Evolutionary conservation across 305 asterid genomes (phyloP), one percentile per base, ranked within the genome.

Genomic region (Fraxinus xanthoxyloides): DNA sequence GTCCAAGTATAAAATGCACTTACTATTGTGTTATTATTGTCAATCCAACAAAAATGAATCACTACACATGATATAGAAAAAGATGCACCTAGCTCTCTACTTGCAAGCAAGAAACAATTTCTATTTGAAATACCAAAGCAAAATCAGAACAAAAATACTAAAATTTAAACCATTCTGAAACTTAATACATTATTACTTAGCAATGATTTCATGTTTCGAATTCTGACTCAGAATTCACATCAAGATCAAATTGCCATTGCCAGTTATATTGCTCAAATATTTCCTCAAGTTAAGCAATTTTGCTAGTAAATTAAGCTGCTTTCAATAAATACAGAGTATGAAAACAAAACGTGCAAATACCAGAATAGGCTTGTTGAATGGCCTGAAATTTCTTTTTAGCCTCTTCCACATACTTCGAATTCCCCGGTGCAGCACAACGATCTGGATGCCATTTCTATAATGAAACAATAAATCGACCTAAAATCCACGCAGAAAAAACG

Each of bases 391-490:
- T 92, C 87, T 82, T 91, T 89, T 95, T 95, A 4, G 98, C 97
- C 73, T 93, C 99, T 24, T 93, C 99, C 67, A 89, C 82, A 13
- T 80, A 40, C 84, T 85, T 90, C 0, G 88, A 65, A 85, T 83
- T 89, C 73, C 97, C 98, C 0, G 90, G 74, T 72, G 95, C 89
- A 17, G 92, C 86, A 83, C 87, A 84, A 23, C 99, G 95, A 92
- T 95, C 98, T 28, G 99, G 99, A 83, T 95, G 99, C 97, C 97
- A 95, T 92, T 89, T 92, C 99, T 95, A 75, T n/a, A 0, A 72
- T 21, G 72, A 43, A 72, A 80, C 7, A 5, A 67, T 32, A 13
- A 83, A 26, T 38, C 81, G 38, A 81, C 67, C 84, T 82, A 26
- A 38, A 2, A 40, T 30, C 72, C 82, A 34, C 36, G 38, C 13